Conservation (phyloP, 1,139 yeast species). For the Yamadazyma diddensiae region DNA sequence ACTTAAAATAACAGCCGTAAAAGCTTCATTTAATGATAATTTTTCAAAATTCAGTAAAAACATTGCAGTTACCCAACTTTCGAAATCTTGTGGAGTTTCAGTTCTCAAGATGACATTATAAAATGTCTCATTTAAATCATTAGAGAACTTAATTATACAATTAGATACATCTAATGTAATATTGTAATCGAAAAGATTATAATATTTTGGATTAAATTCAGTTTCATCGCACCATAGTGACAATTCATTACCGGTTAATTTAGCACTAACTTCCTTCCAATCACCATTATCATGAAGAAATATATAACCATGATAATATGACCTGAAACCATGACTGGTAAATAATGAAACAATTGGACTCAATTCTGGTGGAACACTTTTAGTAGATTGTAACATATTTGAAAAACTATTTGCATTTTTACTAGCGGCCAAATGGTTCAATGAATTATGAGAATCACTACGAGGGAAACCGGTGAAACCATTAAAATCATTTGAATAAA, state of each 20-base stretch:
- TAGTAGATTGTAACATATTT: slow-evolving; percentile 19
- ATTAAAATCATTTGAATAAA: slow-evolving; percentile 23
- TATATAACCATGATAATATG: slow-evolving; percentile 34
- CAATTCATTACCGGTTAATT: slow-evolving; percentile 51
- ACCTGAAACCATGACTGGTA: slow-evolving; percentile 40
- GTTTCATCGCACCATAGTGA: slow-evolving; percentile 37
- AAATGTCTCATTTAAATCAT: slow-evolving; percentile 35
- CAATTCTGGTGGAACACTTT: slow-evolving; percentile 36
- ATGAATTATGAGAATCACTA: slow-evolving; percentile 16
- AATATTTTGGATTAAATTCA: slow-evolving; percentile 43
- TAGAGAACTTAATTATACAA: slow-evolving; percentile 32
- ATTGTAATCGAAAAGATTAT: slow-evolving; percentile 44
- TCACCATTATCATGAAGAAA: slow-evolving; percentile 19
- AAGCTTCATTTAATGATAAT: slow-evolving; percentile 51
- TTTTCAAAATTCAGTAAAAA: slow-evolving; percentile 49
- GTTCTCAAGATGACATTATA: slow-evolving; percentile 34
- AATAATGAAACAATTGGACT: slow-evolving; percentile 41
- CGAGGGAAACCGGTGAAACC: slow-evolving; percentile 11
- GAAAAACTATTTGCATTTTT: slow-evolving; percentile 19
- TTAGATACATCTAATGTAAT: slow-evolving; percentile 15
- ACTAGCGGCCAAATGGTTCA: slow-evolving; percentile 8
- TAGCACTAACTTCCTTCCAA: slow-evolving; percentile 43
- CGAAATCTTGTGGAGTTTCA: slow-evolving; percentile 28
- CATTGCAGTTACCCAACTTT: slow-evolving; percentile 45
- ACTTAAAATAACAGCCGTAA: slow-evolving; percentile 55